Base-by-base conservation (phyloP, 2,329 filamentous ascomycete species). In the Curvularia spicifera region DNA sequence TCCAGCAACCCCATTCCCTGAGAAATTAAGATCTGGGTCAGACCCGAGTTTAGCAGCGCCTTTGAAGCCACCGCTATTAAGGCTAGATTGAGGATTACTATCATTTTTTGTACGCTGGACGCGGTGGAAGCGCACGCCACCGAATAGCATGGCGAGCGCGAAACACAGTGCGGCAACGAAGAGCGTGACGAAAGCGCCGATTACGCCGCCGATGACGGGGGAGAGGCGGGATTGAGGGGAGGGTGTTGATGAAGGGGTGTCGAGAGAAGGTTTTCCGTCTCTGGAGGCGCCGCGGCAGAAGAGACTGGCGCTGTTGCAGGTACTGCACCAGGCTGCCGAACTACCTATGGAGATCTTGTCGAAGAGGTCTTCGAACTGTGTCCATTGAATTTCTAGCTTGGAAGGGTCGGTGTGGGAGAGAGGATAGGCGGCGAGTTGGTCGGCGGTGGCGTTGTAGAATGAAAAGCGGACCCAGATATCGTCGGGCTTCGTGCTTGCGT, bases 381-480 rank as follows among this genome's bases (percentile, higher is more conserved):
- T 63, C 76, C 83, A 87, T 0, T 71, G 69, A 63, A 87, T 81
- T 5, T 80, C 78, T 1, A 74, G 78, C 26, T 77, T 72, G 58
- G 77, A 79, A 1, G 80, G 81, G 1, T 79, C 79, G 53, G 78
- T 73, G 44, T 78, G 78, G 67, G 87, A 87, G 10, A 87, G 72
- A 2, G 83, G 79, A 60, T 83, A 85, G 0, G 78, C 61, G 6
- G 55, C 50, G 15, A 74, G 68, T 31, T 79, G 76, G 1, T 66
- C 64, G 29, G 70, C 74, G 0, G 84, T 85, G 48, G 83, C 84
- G 64, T 88, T 87, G 64, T 82, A 83, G 73, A 84, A 82, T 56
- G 81, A 76, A 69, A 87, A 85, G 20, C 83, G 80, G 29, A 87
- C 81, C 71, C 76, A 84, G 40, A 88, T 78, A 22, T 86, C 77